phyloP scores from a whole-genome alignment of 352 stramenopile genomes.

The Phytophthora boehmeriae region DNA sequence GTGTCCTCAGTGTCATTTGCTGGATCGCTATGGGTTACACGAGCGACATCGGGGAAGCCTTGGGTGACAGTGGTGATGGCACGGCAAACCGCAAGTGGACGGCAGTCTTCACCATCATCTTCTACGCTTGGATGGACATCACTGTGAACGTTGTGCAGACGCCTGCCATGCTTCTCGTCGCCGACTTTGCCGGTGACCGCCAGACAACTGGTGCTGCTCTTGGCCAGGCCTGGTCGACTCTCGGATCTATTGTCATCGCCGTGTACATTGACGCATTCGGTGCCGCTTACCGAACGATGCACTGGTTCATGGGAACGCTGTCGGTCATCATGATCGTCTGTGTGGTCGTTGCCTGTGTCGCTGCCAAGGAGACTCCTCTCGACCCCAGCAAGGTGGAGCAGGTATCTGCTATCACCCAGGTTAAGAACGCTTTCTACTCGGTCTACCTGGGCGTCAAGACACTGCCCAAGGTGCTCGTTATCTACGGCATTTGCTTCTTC shows the following conservation, averaged over 20 bases:
- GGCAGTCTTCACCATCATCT: conserved; percentile 32
- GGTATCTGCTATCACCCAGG: conserved; percentile 11
- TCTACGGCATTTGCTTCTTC: conserved; percentile 39
- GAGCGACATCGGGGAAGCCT: conserved; percentile 26
- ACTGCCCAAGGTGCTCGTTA: conserved; percentile 39
- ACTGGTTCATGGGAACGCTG: conserved; percentile 43
- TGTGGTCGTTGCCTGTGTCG: conserved; percentile 30
- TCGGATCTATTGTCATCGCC: conserved; percentile 27
- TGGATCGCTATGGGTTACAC: conserved; percentile 65
- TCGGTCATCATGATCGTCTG: conserved; percentile 47
- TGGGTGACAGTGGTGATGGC: conserved; percentile 26
- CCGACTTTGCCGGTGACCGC: conserved; percentile 55
- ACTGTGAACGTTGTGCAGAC: conserved; percentile 37
- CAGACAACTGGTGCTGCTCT: conserved; percentile 53
- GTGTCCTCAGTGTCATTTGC: conserved; percentile 45
- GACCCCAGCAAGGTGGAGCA: conserved; percentile 26
- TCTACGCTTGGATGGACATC: conserved; percentile 40
- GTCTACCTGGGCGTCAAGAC: conserved; percentile 44
- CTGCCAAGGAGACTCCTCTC: conserved; percentile 42
- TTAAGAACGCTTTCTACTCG: conserved; percentile 39
- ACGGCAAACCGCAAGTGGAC: conserved; percentile 26
- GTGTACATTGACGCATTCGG: conserved; percentile 55
- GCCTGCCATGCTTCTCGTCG: conserved; percentile 26
- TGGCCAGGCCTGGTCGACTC: conserved; percentile 43
- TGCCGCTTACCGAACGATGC: conserved; percentile 42